Percentiles rank a stretch among this genome's conserved stretches.
These are phyloP conservation scores for Plasmodium berghei DNA, from an alignment of 169 alveolate species.

Conservation along the genomic window DNA sequence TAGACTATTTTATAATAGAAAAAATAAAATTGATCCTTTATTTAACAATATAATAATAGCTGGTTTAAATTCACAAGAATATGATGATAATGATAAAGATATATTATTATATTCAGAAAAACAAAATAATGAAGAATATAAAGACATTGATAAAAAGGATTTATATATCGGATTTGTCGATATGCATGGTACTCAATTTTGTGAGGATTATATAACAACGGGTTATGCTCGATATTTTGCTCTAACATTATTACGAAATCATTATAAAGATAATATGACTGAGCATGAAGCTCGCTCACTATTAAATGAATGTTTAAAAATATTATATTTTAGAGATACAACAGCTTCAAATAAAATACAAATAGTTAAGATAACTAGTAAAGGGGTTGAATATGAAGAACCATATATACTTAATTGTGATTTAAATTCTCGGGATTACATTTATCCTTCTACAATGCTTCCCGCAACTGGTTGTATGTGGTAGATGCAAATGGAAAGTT, in stretches of 20 bases:
- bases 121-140: slow-evolving; percentile 41
- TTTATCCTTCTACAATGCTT: slow-evolving; percentile 63
- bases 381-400: slow-evolving; percentile 74
- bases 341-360: slow-evolving; percentile 65
- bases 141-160: slow-evolving; percentile 59
- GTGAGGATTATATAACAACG: slow-evolving; percentile 79
- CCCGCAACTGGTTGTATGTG: slow-evolving; percentile 77
- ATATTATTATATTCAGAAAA: slow-evolving; percentile 29
- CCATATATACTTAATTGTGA: slow-evolving; percentile 44
- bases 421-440: slow-evolving; percentile 31
- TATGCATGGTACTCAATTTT: slow-evolving; percentile 79
- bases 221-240: slow-evolving; percentile 81
- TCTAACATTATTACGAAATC: slow-evolving; percentile 78
- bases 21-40: slow-evolving; percentile 78
- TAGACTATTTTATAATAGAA: slow-evolving; percentile 74
- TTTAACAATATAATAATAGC: slow-evolving; percentile 78
- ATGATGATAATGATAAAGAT: slow-evolving; percentile 73
- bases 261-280: slow-evolving; percentile 78
- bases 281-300: slow-evolving; percentile 79
- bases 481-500: slow-evolving; percentile 5
- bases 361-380: slow-evolving; percentile 65
- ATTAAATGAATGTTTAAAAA: slow-evolving; percentile 79
- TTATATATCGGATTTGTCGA: slow-evolving; percentile 78
- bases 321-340: slow-evolving; percentile 57
- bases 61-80: slow-evolving; percentile 78